Conservation (phyloP, 2,329 filamentous ascomycete genomes). For the Didymella lethalis region DNA sequence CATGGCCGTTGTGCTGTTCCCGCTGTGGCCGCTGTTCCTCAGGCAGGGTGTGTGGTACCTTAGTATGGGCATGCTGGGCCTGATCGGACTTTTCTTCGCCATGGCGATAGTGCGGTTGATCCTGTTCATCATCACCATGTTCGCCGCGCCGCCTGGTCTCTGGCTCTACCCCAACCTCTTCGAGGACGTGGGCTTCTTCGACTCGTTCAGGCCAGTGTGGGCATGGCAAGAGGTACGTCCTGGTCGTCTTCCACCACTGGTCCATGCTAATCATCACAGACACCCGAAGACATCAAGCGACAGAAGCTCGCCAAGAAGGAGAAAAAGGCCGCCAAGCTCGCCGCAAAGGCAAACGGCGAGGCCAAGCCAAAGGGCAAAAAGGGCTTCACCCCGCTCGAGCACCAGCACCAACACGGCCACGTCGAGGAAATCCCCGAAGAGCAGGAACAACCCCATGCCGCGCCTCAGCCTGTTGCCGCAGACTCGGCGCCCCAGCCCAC, state of each 20-base stretch:
- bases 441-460: constrained; percentile 9
- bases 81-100: constrained; percentile 91
- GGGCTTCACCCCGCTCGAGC: constrained; percentile 40
- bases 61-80: constrained; percentile 88
- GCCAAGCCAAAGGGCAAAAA: constrained; percentile 46
- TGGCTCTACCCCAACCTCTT: constrained; percentile 99
- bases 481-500: constrained; percentile 41
- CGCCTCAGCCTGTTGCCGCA: constrained; percentile 26
- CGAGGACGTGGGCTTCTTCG: constrained; percentile 98
- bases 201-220: constrained; percentile 95
- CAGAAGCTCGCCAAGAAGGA: constrained; percentile 55
- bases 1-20: constrained; percentile 91
- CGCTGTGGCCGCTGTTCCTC: constrained; percentile 91
- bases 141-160: constrained; percentile 82
- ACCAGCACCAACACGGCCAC: constrained; percentile 21
- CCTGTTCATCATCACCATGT: constrained; percentile 91
- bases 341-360: constrained; percentile 40
- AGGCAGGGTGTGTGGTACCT: constrained; percentile 96
- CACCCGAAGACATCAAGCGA: constrained; percentile 53
- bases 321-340: constrained; percentile 46
- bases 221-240: constrained; percentile 88
- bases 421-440: constrained; percentile 13
- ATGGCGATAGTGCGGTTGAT: constrained; percentile 98
- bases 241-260: not conserved
- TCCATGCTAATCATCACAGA: constrained; percentile 31